These are phyloP conservation scores for Monilinia vaccinii-corymbosi DNA, from an alignment of 2,329 filamentous ascomycete genomes.

Conservation along the genomic window DNA sequence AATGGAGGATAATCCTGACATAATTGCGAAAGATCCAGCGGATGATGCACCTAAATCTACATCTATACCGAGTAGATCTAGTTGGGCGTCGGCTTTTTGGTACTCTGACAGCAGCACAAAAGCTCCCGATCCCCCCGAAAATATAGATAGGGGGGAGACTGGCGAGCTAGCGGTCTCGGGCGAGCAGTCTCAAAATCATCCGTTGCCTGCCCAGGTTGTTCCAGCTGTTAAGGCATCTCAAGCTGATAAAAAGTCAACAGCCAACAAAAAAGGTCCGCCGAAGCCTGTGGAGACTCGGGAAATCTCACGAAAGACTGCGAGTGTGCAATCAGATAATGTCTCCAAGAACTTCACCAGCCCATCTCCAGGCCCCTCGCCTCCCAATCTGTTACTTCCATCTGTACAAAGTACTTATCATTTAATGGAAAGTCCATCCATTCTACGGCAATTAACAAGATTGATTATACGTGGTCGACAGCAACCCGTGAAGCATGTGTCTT, in stretches of 20 bases:
- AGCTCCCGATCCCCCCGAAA: constrained; percentile 9
- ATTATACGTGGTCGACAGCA: constrained; percentile 47
- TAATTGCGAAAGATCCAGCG: constrained; percentile 15
- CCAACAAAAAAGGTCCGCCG: constrained; percentile 21
- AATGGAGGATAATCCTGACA: constrained; percentile 11
- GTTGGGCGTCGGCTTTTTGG: constrained; percentile 66
- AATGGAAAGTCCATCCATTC: constrained; percentile 58
- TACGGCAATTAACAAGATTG: constrained; percentile 56
- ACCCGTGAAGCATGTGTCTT: constrained; percentile 61
- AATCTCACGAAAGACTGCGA: constrained; percentile 8
- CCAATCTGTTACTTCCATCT: constrained; percentile 60
- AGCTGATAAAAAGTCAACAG: constrained; percentile 19
- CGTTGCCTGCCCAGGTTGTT: constrained; percentile 22
- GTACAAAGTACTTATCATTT: constrained; percentile 60
- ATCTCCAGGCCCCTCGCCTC: constrained; percentile 28
- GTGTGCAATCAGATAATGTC: constrained; percentile 11
- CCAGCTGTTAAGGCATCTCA: constrained; percentile 7
- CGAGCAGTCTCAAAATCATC: constrained; percentile 46
- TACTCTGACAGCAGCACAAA: constrained; percentile 37
- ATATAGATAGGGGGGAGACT: constrained; percentile 11
- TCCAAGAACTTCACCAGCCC: constrained; percentile 14
- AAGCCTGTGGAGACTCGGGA: constrained; percentile 22
- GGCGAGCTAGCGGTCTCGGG: constrained; percentile 48
- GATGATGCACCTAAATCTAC: constrained; percentile 2
- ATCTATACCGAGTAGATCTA: constrained; percentile 8